Percentiles rank a stretch among this genome's conserved stretches.
Conservation (phyloP, 164 flowering plant genomes). For the Nymphaea colorata region DNA sequence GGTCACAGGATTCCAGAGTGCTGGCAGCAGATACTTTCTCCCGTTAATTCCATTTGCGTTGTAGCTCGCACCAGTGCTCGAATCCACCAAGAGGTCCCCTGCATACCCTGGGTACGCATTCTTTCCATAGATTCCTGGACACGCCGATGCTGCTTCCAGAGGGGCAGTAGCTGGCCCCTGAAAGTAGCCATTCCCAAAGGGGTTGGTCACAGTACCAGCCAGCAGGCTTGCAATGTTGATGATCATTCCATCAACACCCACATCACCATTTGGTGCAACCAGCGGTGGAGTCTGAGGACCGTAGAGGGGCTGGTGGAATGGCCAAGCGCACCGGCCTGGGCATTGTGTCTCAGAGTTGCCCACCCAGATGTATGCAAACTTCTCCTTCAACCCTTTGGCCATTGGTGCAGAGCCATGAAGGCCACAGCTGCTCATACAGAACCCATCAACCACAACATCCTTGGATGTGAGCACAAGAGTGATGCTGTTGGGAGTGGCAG, state of each 20-base stretch:
- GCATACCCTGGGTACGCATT: conserved; percentile 44
- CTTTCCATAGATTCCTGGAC: conserved; percentile 33
- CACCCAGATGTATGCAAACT: conserved; percentile 32
- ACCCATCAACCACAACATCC: conserved; percentile 35
- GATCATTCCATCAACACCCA: conserved; percentile 48
- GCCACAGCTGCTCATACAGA: conserved; percentile 38
- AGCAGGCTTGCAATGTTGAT: conserved; percentile 34
- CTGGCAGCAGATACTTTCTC: conserved; percentile 37
- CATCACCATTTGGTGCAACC: conserved; percentile 41
- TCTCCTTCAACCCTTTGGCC: neutral
- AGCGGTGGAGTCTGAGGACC: conserved; percentile 38
- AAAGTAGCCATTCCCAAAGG: conserved; percentile 36
- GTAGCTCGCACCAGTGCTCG: conserved; percentile 27
- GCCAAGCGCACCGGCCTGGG: conserved; percentile 58
- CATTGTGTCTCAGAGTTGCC: conserved; percentile 48
- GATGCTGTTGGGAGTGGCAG: conserved; percentile 9
- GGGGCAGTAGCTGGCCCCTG: conserved; percentile 32
- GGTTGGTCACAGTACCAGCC: conserved; percentile 48
- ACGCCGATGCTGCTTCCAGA: conserved; percentile 41
- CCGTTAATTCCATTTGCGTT: conserved; percentile 32
- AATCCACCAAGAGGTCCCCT: conserved; percentile 26
- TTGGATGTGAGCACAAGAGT: conserved; percentile 25
- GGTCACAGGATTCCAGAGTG: conserved; percentile 24
- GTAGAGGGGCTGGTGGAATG: conserved; percentile 41
- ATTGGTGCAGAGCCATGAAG: conserved; percentile 19